Conservation (phyloP, 2,329 filamentous ascomycete genomes). For the Colletotrichum simmondsii region DNA sequence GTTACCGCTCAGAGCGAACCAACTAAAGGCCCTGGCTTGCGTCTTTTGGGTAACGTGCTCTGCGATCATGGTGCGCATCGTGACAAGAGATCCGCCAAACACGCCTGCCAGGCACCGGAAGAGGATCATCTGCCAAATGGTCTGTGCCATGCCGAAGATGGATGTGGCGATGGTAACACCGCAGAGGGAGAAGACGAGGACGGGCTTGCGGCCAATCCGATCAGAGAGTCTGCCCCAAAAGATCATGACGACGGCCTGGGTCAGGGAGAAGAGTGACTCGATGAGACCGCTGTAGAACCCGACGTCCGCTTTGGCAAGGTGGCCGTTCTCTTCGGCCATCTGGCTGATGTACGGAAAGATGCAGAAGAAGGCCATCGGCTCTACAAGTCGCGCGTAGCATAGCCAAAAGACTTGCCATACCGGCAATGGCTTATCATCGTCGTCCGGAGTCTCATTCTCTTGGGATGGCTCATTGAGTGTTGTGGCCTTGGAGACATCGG, state of each 20-base stretch:
- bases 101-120: conserved; percentile 78
- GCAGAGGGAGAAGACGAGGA: conserved; percentile 73
- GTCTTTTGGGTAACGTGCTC: conserved; percentile 77
- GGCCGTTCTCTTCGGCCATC: conserved; percentile 77
- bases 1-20: conserved; percentile 81
- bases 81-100: conserved; percentile 79
- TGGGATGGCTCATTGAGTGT: conserved; percentile 9
- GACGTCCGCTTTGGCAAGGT: conserved; percentile 71
- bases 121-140: conserved; percentile 79
- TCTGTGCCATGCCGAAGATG: conserved; percentile 75
- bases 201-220: conserved; percentile 76
- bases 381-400: conserved; percentile 78
- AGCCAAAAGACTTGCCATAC: conserved; percentile 74
- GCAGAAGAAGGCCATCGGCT: conserved; percentile 85
- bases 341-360: conserved; percentile 85
- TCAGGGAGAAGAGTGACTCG: conserved; percentile 77
- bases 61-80: conserved; percentile 80
- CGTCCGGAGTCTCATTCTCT: background rate
- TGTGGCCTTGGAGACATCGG: conserved; percentile 20
- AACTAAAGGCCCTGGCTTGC: conserved; percentile 79
- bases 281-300: conserved; percentile 86
- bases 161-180: conserved; percentile 71
- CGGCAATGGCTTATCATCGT: conserved; percentile 21
- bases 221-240: conserved; percentile 75
- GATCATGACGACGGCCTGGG: conserved; percentile 83